These are phyloP conservation scores for Aspergillus unguis DNA, from an alignment of 2,329 filamentous ascomycete genomes.

Conservation along the genomic window DNA sequence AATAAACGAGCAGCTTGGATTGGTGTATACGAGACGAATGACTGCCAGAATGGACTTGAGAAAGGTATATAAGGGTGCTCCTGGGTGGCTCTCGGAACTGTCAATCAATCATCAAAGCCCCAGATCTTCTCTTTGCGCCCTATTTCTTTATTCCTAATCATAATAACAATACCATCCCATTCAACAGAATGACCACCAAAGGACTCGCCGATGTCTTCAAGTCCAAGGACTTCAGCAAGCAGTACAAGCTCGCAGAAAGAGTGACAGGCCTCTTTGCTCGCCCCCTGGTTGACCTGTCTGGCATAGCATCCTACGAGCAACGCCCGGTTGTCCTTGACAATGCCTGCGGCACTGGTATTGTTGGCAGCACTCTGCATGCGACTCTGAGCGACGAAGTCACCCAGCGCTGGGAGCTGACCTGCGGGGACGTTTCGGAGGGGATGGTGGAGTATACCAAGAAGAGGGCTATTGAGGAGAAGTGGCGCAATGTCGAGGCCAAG, in stretches of 20 bases:
- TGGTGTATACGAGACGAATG: not conserved
- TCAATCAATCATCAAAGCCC: not conserved
- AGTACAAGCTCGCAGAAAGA: slow-evolving; percentile 30
- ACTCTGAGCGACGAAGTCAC: slow-evolving; percentile 40
- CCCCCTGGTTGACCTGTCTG: slow-evolving; percentile 29
- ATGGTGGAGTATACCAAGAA: slow-evolving; percentile 42
- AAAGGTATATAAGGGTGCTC: not conserved
- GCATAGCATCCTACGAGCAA: slow-evolving; percentile 20
- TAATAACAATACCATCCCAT: not conserved
- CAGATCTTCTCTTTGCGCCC: not conserved
- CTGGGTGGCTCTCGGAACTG: not conserved
- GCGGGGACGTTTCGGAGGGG: slow-evolving; percentile 46
- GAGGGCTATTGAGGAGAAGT: slow-evolving; percentile 42
- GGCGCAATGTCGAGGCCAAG: slow-evolving; percentile 46
- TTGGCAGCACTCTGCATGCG: slow-evolving; percentile 47
- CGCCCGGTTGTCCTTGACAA: slow-evolving; percentile 48
- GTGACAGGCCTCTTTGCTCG: slow-evolving; percentile 31
- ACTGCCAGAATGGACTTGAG: too few relatives aligned
- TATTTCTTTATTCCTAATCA: not conserved
- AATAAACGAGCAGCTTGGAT: not conserved
- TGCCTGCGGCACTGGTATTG: slow-evolving; percentile 53
- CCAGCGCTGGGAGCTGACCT: slow-evolving; percentile 47
- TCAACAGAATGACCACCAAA: not conserved
- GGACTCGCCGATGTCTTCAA: not conserved
- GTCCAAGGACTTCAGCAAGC: slow-evolving; percentile 18